Evolutionary conservation across 2,329 filamentous ascomycete species (phyloP).

Genomic region (Hypoxylon rubiginosum): DNA sequence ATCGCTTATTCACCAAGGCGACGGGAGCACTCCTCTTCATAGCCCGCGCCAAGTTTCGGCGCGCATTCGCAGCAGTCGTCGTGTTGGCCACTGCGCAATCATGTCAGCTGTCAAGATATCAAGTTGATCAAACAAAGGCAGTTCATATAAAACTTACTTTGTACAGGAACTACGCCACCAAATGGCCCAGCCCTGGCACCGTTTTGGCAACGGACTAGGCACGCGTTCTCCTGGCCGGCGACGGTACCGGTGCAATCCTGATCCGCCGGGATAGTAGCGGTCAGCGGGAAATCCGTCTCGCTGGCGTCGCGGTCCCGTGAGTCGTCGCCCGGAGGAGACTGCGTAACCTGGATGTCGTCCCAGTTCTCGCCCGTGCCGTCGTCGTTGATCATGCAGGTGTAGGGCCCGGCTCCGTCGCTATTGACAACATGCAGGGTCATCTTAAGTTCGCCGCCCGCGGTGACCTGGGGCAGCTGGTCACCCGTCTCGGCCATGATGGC

Average conservation of each 20-base stretch:
- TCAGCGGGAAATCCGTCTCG: constrained; percentile 64
- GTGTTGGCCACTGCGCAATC: constrained; percentile 46
- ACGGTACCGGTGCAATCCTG: constrained; percentile 71
- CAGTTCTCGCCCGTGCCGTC: constrained; percentile 69
- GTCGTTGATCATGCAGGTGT: constrained; percentile 73
- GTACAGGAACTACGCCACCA: constrained; percentile 71
- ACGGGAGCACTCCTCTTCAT: constrained; percentile 34
- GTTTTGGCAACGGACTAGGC: constrained; percentile 74
- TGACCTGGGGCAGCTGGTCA: constrained; percentile 69
- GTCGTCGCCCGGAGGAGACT: constrained; percentile 65
- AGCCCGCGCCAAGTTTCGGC: constrained; percentile 38
- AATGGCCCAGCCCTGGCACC: constrained; percentile 72
- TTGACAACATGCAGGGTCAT: constrained; percentile 74
- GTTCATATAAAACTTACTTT: constrained; percentile 53
- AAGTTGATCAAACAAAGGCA: constrained; percentile 38
- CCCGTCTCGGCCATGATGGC: constrained; percentile 71
- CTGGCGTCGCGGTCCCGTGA: constrained; percentile 61
- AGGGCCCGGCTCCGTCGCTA: constrained; percentile 74
- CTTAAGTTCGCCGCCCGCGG: constrained; percentile 66
- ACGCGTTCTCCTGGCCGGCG: constrained; percentile 70
- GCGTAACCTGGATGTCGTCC: constrained; percentile 67
- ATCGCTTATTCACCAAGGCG: constrained; percentile 42
- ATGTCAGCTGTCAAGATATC: constrained; percentile 24
- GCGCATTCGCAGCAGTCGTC: constrained; percentile 36
- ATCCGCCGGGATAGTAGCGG: constrained; percentile 67